phyloP scores from a whole-genome alignment of 805 yeast genomes.

The Candida arabinofermentans region DNA sequence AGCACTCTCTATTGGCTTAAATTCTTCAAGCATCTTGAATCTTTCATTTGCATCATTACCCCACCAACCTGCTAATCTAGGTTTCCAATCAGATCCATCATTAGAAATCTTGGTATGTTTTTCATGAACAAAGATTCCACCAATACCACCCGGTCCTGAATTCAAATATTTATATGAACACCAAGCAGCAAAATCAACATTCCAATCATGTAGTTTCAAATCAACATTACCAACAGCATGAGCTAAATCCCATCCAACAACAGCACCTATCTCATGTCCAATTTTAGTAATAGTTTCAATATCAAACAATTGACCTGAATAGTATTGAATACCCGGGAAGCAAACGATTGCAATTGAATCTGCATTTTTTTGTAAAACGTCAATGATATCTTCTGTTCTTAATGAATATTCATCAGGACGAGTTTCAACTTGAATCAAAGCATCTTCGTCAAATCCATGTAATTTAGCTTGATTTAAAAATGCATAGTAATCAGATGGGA shows the following conservation, averaged over 20 bases:
- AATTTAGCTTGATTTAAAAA: conserved; percentile 67
- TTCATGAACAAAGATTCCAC: conserved; percentile 77
- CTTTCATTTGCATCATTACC: conserved; percentile 71
- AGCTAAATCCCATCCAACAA: conserved; percentile 93
- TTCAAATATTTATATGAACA: conserved; percentile 90
- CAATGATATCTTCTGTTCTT: conserved; percentile 59
- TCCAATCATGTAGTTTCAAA: conserved; percentile 77
- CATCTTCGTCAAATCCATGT: conserved; percentile 49
- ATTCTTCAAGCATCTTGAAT: conserved; percentile 74
- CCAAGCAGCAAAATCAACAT: conserved; percentile 91
- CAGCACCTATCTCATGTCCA: conserved; percentile 50
- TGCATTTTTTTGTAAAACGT: conserved; percentile 48
- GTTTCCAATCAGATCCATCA: conserved; percentile 36
- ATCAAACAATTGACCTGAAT: conserved; percentile 85
- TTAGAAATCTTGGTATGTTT: conserved; percentile 26
- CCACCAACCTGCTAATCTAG: conserved; percentile 97
- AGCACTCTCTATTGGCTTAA: conserved; percentile 82
- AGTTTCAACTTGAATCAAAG: conserved; percentile 63
- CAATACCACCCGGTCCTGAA: conserved; percentile 92
- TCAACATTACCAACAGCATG: conserved; percentile 91
- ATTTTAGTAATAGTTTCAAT: conserved; percentile 63
- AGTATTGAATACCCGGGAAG: conserved; percentile 87
- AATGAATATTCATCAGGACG: conserved; percentile 53
- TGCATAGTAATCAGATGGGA: conserved; percentile 91
- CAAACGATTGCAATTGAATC: conserved; percentile 69